Evolutionary conservation across 2,329 filamentous ascomycete species (phyloP), one percentile per base, ranked within the genome.

Genomic region (Cladobotryum mycophilum): DNA sequence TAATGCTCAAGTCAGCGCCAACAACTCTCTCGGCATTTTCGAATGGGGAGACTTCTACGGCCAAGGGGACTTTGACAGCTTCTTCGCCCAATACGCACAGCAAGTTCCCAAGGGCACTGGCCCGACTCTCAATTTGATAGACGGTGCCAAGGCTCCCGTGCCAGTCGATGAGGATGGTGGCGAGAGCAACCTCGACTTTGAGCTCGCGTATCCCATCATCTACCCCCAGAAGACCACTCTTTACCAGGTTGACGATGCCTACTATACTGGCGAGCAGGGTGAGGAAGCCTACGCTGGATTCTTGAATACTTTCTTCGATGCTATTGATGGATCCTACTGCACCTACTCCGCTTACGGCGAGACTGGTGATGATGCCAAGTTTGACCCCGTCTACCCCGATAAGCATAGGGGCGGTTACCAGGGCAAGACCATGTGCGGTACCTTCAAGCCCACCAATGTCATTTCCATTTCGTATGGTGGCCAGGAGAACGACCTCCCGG

Each of bases 271-370:
- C 6, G 20, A 20, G 11, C 6, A n/a, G 3, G 25, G 25, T 45
- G 34, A 34, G 63, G 57, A 20, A 62, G 60, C 42, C 63, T 49
- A 58, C 61, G 57, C 49, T 54, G 71, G 42, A 62, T 72, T 60
- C 22, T 47, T 53, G 22, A 75, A 75, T 59, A 75, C 72, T 33
- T 76, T 79, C 59, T 68, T 75, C 41, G 75, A 78, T 50, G 76
- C 76, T 30, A 67, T 79, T 38, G 76, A 79, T 55, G 76, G 74
- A 3, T 72, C 70, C 44, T 80, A 79, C 63, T 80, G 79, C 65
- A 71, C 69, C 8, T 75, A 72, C 55, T 66, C 66, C n/a, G 75
- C 74, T 1, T 78, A 67, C 51, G 72, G 72, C 43, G 71, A 76
- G 56, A 74, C 67, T 0, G 77, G 76, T 12, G 69, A 80, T 53